Evolutionary conservation across 148 eudicot species (phyloP).

Genomic region (Camellia japonica): DNA sequence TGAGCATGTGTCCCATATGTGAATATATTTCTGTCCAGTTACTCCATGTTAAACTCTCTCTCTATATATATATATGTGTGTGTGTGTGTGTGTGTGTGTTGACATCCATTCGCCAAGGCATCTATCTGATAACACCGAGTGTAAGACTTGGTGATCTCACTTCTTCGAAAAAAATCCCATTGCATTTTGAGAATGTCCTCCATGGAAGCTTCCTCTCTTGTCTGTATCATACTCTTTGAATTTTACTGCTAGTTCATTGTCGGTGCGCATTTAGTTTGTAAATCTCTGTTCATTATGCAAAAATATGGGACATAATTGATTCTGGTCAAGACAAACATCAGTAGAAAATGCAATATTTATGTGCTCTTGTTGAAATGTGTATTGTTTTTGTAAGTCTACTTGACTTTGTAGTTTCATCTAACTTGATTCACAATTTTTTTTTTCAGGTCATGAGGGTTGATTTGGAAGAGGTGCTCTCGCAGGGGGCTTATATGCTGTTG

Average conservation of each 20-base stretch:
- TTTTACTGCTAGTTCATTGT: not conserved
- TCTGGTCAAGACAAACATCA: not conserved
- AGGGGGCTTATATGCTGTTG: constrained; percentile 98
- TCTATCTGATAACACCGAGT: not conserved
- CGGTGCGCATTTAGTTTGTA: not conserved
- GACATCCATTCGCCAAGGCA: not conserved
- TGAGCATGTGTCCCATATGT: not conserved
- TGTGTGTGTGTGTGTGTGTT: too few relatives aligned
- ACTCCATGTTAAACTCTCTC: too few relatives aligned
- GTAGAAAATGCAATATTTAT: not conserved
- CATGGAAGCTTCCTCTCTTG: not conserved
- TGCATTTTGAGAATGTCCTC: not conserved
- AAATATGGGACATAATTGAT: not conserved
- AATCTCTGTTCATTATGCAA: not conserved
- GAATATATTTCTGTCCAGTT: not conserved
- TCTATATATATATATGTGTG: too few relatives aligned
- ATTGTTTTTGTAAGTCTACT: not conserved
- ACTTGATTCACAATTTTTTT: not conserved
- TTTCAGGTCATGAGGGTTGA: constrained; percentile 71
- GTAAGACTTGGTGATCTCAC: not conserved
- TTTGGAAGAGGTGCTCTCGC: constrained; percentile 86
- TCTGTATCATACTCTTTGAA: not conserved
- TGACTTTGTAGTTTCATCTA: not conserved
- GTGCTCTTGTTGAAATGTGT: not conserved
- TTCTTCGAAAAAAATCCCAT: not conserved